Evolutionary conservation across 2,329 filamentous ascomycete genomes (phyloP), one percentile per base, ranked within the genome.

Genomic region (Pleomassaria siparia): DNA sequence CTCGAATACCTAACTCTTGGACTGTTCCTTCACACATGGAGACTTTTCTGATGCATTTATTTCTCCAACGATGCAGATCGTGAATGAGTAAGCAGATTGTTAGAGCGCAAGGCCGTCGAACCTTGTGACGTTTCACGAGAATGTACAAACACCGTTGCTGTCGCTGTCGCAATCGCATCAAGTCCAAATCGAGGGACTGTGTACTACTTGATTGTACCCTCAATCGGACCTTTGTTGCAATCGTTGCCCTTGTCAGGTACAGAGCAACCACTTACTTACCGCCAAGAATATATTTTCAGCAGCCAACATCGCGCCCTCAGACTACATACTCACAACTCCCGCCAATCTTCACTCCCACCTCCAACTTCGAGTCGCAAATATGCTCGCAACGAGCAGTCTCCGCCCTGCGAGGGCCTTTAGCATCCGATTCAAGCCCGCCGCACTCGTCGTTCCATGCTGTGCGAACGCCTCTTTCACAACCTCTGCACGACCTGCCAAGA

Each of bases 361-460:
- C 7, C 20, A 20, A 21, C 13, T 18, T 21, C 33, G 28, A 30
- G 15, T 20, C 32, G 25, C 43, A 30, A 59, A 39, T 25, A 70
- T 71, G 66, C 63, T 70, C 43, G 49, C 56, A 40, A 53, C 64
- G 43, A 66, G 59, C 46, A 56, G 60, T 24, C 51, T 71, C 25
- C 66, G 62, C 46, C 63, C 66, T 5, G 59, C 61, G 43, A 50
- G 65, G 56, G 59, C 59, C 26, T 63, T 69, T 39, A 58, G 55
- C 18, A 47, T 53, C 44, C 63, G 66, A 32, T 54, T 64, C 29
- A 58, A 63, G 26, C 63, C 64, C 32, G 53, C 58, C 12, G 50
- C 63, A 29, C 46, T 64, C 30, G 29, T 50, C 45, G 59, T 60
- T 10, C 57, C 62, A 3, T 58, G 54, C 49, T 50, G 56, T 30